Evolutionary conservation across 495 filamentous ascomycete species (phyloP).

Genomic region (Aspergillus avenaceus): DNA sequence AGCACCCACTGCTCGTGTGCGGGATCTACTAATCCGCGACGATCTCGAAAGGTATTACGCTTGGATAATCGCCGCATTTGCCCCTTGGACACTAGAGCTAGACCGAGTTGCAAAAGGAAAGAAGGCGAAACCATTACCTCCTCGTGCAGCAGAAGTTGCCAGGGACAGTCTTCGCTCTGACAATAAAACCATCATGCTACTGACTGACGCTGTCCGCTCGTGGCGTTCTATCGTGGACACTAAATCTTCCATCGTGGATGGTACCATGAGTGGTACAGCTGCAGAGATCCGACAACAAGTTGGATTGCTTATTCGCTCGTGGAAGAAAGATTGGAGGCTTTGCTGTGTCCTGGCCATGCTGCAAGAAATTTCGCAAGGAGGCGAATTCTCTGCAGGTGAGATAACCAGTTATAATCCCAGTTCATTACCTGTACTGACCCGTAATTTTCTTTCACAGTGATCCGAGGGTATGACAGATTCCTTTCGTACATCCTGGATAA

Average conservation of each 20-base stretch:
- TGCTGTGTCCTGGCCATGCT: conserved; percentile 69
- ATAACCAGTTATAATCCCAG: not conserved
- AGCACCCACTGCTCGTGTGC: conserved; percentile 21
- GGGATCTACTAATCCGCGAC: conserved; percentile 52
- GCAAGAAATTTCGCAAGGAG: conserved; percentile 53
- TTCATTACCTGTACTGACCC: conserved; percentile 12
- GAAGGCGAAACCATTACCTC: conserved; percentile 45
- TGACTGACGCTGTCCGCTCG: conserved; percentile 60
- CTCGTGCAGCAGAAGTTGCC: conserved; percentile 53
- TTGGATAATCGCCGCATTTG: conserved; percentile 71
- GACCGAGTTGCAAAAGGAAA: conserved; percentile 31
- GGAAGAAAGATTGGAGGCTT: conserved; percentile 72
- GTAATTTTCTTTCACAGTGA: conserved; percentile 21
- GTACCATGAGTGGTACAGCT: conserved; percentile 25
- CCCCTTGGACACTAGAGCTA: conserved; percentile 67
- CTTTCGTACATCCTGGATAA: conserved; percentile 39
- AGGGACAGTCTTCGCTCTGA: conserved; percentile 76
- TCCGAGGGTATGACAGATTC: conserved; percentile 42
- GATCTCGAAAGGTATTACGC: conserved; percentile 60
- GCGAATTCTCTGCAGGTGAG: conserved; percentile 30
- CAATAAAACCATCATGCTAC: conserved; percentile 63
- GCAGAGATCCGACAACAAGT: conserved; percentile 49
- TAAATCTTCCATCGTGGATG: conserved; percentile 42
- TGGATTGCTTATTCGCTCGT: conserved; percentile 74
- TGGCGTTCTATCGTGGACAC: conserved; percentile 54